Percentiles rank a stretch among this genome's conserved stretches.
Evolutionary conservation across 2,329 filamentous ascomycete species (phyloP).

Genomic region (Fusarium sp.): DNA sequence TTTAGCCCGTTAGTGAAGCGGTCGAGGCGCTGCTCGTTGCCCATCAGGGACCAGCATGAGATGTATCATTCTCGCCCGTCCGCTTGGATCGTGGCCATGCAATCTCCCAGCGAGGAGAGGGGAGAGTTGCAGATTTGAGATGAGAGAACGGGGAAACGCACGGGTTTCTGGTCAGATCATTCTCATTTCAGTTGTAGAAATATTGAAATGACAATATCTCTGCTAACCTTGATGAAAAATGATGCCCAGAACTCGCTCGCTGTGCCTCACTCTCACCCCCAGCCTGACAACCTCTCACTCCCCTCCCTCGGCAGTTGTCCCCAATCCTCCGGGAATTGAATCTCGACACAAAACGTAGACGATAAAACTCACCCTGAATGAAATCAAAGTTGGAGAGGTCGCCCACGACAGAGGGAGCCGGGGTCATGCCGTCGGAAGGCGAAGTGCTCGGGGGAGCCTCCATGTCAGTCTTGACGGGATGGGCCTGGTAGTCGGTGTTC

Average conservation of each 20-base stretch:
- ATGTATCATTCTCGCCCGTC: conserved; percentile 27
- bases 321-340: not conserved
- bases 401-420: conserved; percentile 56
- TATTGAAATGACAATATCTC: conserved; percentile 3
- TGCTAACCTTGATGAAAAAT: conserved; percentile 1
- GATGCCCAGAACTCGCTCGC: not conserved
- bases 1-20: conserved; percentile 14
- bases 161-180: not conserved
- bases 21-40: conserved; percentile 26
- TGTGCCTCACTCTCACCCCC: not conserved
- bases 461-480: conserved; percentile 58
- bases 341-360: not conserved
- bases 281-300: not conserved
- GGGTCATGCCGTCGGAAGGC: conserved; percentile 53
- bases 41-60: conserved; percentile 22
- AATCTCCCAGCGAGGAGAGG: conserved; percentile 12
- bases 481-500: conserved; percentile 67
- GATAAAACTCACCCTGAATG: conserved; percentile 59
- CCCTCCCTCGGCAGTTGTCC: not conserved
- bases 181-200: not conserved
- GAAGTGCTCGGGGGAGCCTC: conserved; percentile 50
- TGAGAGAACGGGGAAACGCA: conserved; percentile 12
- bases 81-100: conserved; percentile 35
- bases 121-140: conserved; percentile 2
- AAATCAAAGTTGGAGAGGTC: conserved; percentile 64